phyloP scores from a whole-genome alignment of 2,329 filamentous ascomycete species.

The Fusarium sp. region DNA sequence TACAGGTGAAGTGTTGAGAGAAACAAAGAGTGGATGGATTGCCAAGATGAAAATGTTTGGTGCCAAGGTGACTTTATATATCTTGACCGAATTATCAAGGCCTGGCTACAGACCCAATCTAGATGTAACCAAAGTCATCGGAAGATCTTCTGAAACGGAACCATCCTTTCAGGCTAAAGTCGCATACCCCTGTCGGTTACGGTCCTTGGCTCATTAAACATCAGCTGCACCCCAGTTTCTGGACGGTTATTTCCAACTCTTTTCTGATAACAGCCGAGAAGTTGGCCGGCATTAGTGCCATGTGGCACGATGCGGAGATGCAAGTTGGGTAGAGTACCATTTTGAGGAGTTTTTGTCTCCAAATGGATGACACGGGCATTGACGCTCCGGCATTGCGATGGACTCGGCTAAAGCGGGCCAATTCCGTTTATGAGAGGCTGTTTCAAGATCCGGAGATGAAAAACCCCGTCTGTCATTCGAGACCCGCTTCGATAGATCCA shows the following conservation, averaged over 20 bases:
- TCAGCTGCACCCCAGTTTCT: neutral
- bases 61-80: conserved; percentile 19
- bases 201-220: conserved; percentile 1
- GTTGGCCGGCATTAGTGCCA: conserved; percentile 4
- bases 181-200: neutral
- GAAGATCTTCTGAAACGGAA: conserved; percentile 6
- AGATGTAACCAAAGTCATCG: neutral
- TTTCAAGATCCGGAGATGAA: conserved; percentile 18
- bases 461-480: neutral
- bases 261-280: conserved; percentile 5
- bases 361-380: conserved; percentile 13
- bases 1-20: conserved; percentile 1
- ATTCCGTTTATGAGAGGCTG: neutral
- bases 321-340: neutral
- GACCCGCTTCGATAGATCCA: neutral
- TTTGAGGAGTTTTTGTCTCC: neutral
- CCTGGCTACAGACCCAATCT: neutral
- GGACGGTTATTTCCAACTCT: neutral
- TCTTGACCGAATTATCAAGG: neutral
- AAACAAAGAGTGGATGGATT: neutral
- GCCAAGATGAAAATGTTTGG: neutral
- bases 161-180: conserved; percentile 16
- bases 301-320: conserved; percentile 25
- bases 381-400: conserved; percentile 17
- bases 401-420: conserved; percentile 11